These are phyloP conservation scores for Ustilago curta DNA, from an alignment of 1,284 basidiomycete genomes.

Conservation along the genomic window DNA sequence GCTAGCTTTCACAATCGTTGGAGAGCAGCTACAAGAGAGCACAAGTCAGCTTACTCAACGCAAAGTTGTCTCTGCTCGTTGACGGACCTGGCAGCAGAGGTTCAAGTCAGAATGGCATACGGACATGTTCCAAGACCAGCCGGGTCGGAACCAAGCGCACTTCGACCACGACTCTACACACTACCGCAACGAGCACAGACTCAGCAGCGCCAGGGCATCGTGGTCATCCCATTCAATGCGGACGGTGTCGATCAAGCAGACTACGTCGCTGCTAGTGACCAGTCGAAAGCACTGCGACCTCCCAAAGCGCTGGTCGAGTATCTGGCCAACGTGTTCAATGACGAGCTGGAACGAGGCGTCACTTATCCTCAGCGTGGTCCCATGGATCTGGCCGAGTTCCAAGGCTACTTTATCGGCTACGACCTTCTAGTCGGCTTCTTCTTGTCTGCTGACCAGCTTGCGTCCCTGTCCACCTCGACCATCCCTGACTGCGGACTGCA, in stretches of 20 bases:
- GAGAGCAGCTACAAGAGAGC: not conserved
- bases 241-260: conserved; percentile 23
- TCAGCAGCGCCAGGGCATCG: conserved; percentile 28
- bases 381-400: conserved; percentile 46
- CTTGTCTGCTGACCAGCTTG: conserved; percentile 19
- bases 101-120: conserved; percentile 45
- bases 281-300: conserved; percentile 14
- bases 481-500: conserved; percentile 20
- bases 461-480: not conserved
- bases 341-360: conserved; percentile 52
- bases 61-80: not conserved
- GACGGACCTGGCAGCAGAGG: not conserved
- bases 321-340: conserved; percentile 50
- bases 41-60: too few relatives aligned
- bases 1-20: not conserved
- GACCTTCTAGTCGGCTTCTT: conserved; percentile 49
- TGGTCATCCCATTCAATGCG: conserved; percentile 43
- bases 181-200: conserved; percentile 37
- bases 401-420: conserved; percentile 54
- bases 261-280: conserved; percentile 1
- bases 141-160: conserved; percentile 37
- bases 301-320: conserved; percentile 29
- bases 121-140: conserved; percentile 52
- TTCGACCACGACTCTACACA: conserved; percentile 46
- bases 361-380: conserved; percentile 59